A percentile compares a stretch with the other conserved stretches of the same genome.
Conservation (phyloP, 768 basidiomycete species). For the Phaffia tasmanica region DNA sequence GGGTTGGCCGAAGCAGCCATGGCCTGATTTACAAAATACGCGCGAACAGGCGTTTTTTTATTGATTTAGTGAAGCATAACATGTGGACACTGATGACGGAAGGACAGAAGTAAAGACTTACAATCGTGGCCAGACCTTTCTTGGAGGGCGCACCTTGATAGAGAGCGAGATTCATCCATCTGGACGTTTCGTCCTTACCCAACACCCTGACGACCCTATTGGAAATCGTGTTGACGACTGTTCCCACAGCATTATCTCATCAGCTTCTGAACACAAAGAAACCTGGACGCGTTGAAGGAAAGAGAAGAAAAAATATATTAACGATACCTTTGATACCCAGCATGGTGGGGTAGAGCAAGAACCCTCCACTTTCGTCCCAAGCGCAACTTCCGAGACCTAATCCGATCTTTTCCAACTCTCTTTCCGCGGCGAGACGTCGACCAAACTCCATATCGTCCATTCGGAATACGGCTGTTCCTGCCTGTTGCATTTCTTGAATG, state of each 20-base stretch:
- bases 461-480: conserved; percentile 78
- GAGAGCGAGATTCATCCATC: conserved; percentile 74
- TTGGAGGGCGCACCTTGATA: conserved; percentile 93
- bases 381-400: conserved; percentile 57
- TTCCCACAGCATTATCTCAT: neutral
- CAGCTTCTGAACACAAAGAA: conserved; percentile 4
- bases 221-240: conserved; percentile 88
- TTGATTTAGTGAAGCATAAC: neutral
- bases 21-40: conserved; percentile 45
- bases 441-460: conserved; percentile 99
- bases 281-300: neutral
- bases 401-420: conserved; percentile 61
- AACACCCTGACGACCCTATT: conserved; percentile 79
- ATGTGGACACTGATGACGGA: neutral
- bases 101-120: conserved; percentile 38
- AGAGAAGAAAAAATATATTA: too few species aligned
- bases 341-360: conserved; percentile 83
- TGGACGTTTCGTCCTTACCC: conserved; percentile 85
- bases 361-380: conserved; percentile 96
- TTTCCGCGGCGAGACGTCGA: conserved; percentile 80
- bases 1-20: conserved; percentile 96
- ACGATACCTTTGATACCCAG: conserved; percentile 82
- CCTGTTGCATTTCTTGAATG: conserved; percentile 98
- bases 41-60: neutral
- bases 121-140: conserved; percentile 68